Base-by-base conservation (phyloP, 1,284 basidiomycete species). In the Cutaneotrichosporon cutaneum region DNA sequence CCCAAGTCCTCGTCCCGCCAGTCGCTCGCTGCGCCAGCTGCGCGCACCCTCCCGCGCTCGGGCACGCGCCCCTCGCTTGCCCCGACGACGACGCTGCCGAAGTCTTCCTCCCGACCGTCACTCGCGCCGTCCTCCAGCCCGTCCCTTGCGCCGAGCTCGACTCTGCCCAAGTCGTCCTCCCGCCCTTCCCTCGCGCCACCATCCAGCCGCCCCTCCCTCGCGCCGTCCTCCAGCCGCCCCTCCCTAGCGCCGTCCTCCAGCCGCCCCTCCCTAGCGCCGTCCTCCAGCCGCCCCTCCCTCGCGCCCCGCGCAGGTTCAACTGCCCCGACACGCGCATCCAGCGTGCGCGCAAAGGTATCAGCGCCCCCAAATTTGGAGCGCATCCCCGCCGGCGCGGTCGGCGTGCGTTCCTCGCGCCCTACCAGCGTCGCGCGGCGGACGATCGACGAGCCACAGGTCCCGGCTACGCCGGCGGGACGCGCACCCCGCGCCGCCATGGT, bases 401-500 rank as follows among this genome's bases (percentile, higher is more conserved):
- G 39, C 39, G n/a, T 42, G 39, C 39, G 39, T 18, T 42, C 39
- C 39, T 42, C 39, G 18, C 39, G 39, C 3, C 39, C 39, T 16
- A 33, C 33, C 33, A 6, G 14, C 36, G 18, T 16, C 18, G 18
- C 36, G 14, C 36, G 36, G 14, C 36, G 36, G 36, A 16, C 36
- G 13, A 16, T 39, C 36, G 44, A 21, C n/a, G 44, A 32, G 50
- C 18, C 5, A 9, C 22, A 32, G 14, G 52, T 39, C 8, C 52
- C 52, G 7, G 52, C 35, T 22, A 54, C 52, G 22, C 52, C 52
- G 11, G 52, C 35, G 7, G 52, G 52, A 4, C 30, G 52, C 9
- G 52, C 52, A 11, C 52, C 52, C 21, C 33, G 52, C 9, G 52
- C 52, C 6, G 52, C 52, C 5, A 54, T 54, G 52, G 52, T 54